Evolutionary conservation across 441 rosid genomes (phyloP).

Genomic region (Arabidopsis lyrata): DNA sequence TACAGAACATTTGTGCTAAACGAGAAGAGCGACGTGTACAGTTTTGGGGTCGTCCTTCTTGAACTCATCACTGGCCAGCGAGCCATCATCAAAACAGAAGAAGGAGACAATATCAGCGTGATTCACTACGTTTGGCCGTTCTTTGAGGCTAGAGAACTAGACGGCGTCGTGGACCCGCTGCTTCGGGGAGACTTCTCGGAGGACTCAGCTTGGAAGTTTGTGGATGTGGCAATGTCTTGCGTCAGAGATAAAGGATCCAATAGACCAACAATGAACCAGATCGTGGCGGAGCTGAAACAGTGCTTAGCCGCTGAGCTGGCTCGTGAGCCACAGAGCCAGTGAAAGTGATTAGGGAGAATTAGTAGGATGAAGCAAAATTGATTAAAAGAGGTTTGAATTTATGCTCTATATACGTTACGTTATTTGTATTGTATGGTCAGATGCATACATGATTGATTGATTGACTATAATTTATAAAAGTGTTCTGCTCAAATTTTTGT

Average conservation of each 20-base stretch:
- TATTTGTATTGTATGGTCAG: slow-evolving; percentile 1
- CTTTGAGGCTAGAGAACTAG: slow-evolving; percentile 52
- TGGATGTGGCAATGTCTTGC: slow-evolving; percentile 64
- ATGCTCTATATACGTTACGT: background rate
- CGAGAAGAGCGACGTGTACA: slow-evolving; percentile 66
- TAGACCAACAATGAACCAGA: slow-evolving; percentile 45
- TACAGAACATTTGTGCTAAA: slow-evolving; percentile 45
- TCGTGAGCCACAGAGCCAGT: slow-evolving; percentile 32
- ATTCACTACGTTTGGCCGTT: slow-evolving; percentile 51
- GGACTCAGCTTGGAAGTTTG: slow-evolving; percentile 59
- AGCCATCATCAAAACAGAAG: slow-evolving; percentile 45
- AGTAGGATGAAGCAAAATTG: background rate
- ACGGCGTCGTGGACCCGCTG: slow-evolving; percentile 54
- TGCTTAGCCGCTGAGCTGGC: slow-evolving; percentile 37
- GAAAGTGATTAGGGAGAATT: background rate
- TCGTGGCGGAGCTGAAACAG: slow-evolving; percentile 38
- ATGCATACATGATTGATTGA: slow-evolving; percentile 8
- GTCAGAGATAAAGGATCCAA: slow-evolving; percentile 28
- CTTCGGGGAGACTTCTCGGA: slow-evolving; percentile 49
- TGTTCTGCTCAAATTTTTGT: background rate
- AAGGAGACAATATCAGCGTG: slow-evolving; percentile 45
- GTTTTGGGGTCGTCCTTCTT: slow-evolving; percentile 62
- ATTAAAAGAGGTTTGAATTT: slow-evolving; percentile 2
- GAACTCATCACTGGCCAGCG: slow-evolving; percentile 60
- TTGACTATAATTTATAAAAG: background rate